phyloP scores from a whole-genome alignment of 352 stramenopile species.

The Phytopythium helicoides region DNA sequence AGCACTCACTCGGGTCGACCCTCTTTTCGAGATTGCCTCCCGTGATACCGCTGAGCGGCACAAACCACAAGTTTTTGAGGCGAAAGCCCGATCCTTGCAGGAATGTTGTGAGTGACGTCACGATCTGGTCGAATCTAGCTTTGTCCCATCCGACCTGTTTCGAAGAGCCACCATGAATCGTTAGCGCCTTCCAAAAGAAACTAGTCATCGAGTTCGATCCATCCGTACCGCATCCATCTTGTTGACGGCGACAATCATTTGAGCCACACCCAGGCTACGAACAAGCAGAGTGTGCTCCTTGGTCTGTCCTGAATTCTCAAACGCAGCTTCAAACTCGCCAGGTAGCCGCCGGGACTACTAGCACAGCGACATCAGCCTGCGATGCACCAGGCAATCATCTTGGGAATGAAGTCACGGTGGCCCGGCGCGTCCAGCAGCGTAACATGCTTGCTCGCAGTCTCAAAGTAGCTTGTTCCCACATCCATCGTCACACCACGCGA shows the following conservation, averaged over 20 bases:
- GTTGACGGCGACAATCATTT: constrained; percentile 97
- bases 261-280: constrained; percentile 91
- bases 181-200: not conserved
- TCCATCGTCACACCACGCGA: constrained; percentile 98
- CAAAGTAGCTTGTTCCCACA: constrained; percentile 93
- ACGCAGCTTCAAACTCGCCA: constrained; percentile 96
- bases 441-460: constrained; percentile 89
- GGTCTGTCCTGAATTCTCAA: constrained; percentile 95
- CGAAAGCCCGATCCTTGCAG: constrained; percentile 75
- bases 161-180: not conserved
- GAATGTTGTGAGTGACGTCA: constrained; percentile 71
- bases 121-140: constrained; percentile 76
- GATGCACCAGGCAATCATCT: constrained; percentile 96
- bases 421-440: constrained; percentile 96
- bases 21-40: constrained; percentile 82
- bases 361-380: constrained; percentile 89
- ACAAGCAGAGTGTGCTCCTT: constrained; percentile 97
- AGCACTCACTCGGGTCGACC: constrained; percentile 38
- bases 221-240: constrained; percentile 94
- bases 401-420: constrained; percentile 97
- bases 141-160: constrained; percentile 62
- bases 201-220: too few species aligned
- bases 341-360: constrained; percentile 93
- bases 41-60: constrained; percentile 85
- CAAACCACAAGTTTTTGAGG: constrained; percentile 79